These are phyloP conservation scores for Macrolepiota dolichaula DNA, from an alignment of 768 basidiomycete species.

Conservation along the genomic window DNA sequence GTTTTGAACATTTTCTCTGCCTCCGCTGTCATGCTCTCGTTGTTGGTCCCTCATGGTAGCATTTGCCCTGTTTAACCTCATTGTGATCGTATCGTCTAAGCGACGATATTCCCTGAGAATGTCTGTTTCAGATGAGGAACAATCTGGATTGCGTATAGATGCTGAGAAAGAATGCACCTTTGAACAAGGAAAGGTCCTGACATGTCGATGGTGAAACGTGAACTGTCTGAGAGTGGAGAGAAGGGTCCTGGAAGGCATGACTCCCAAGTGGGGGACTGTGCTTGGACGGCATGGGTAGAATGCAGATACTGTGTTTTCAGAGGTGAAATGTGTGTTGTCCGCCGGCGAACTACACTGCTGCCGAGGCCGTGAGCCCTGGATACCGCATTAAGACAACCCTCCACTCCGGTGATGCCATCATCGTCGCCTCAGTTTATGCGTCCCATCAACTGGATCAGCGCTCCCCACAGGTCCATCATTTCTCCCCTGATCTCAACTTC, in stretches of 20 bases:
- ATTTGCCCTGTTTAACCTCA: slow-evolving; percentile 77
- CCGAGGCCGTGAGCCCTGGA: not conserved
- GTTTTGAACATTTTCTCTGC: slow-evolving; percentile 58
- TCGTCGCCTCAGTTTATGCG: not conserved
- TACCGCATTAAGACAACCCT: not conserved
- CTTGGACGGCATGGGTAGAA: slow-evolving; percentile 30
- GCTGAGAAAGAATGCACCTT: slow-evolving; percentile 41
- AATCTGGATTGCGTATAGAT: not conserved
- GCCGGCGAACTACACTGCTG: not conserved
- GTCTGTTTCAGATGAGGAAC: slow-evolving; percentile 38
- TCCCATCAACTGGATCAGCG: not conserved
- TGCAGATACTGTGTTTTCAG: not conserved
- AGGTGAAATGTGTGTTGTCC: not conserved
- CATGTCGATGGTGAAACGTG: slow-evolving; percentile 74
- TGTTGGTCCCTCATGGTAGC: slow-evolving; percentile 75
- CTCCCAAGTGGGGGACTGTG: slow-evolving; percentile 55
- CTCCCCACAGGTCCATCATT: not conserved
- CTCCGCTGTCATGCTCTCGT: slow-evolving; percentile 38
- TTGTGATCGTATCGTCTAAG: slow-evolving; percentile 75
- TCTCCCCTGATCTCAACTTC: not conserved
- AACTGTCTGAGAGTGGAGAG: slow-evolving; percentile 56
- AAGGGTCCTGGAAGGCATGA: slow-evolving; percentile 64
- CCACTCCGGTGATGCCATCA: not conserved
- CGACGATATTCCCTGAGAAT: slow-evolving; percentile 79
- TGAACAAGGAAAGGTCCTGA: slow-evolving; percentile 72